phyloP scores from a whole-genome alignment of 805 yeast species.

The Metschnikowia drakensbergensis region DNA sequence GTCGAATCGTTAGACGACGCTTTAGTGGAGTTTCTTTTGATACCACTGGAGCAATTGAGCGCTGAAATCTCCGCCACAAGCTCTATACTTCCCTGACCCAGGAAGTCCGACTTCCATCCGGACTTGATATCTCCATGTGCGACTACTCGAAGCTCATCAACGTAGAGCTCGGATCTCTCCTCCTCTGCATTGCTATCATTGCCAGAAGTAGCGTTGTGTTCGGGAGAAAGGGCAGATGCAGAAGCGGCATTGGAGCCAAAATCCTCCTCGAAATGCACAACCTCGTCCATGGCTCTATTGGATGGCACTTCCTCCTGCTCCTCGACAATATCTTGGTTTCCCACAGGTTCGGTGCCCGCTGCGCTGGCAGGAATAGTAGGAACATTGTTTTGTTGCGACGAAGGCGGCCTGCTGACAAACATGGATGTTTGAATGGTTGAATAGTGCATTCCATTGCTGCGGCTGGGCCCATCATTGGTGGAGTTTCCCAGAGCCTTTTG shows the following conservation, averaged over 20 bases:
- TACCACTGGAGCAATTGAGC: constrained; percentile 53
- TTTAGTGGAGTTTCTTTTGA: constrained; percentile 39
- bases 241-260: constrained; percentile 2
- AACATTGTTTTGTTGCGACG: constrained; percentile 8
- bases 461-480: constrained; percentile 8
- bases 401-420: constrained; percentile 16
- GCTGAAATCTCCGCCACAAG: constrained; percentile 68
- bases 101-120: constrained; percentile 95
- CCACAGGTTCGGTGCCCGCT: constrained; percentile 3
- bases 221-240: not conserved
- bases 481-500: constrained; percentile 4
- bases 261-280: constrained; percentile 17
- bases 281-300: constrained; percentile 18
- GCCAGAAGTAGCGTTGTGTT: not conserved
- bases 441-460: constrained; percentile 18
- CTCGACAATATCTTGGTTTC: constrained; percentile 13
- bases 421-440: constrained; percentile 18
- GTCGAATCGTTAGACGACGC: constrained; percentile 38
- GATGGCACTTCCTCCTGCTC: constrained; percentile 14
- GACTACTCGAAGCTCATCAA: constrained; percentile 72
- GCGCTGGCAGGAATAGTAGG: constrained; percentile 9
- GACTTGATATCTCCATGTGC: constrained; percentile 75
- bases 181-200: not conserved
- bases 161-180: constrained; percentile 34
- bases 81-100: constrained; percentile 75